phyloP scores from a whole-genome alignment of 768 basidiomycete genomes.

The Psilocybe tampanensis region DNA sequence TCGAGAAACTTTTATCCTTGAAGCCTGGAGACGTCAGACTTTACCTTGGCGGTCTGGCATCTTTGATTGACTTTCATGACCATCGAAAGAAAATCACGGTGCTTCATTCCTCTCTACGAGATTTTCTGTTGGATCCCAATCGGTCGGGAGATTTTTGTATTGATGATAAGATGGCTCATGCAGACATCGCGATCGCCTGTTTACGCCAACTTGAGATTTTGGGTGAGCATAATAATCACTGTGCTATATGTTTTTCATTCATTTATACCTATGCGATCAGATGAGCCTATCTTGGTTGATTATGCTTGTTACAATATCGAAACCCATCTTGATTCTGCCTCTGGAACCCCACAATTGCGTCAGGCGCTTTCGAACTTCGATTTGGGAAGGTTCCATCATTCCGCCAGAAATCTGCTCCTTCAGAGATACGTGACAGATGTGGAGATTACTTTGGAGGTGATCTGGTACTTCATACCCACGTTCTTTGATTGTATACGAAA shows the following conservation, averaged over 20 bases:
- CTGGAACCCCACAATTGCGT: neutral
- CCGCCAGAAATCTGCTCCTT: neutral
- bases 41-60: constrained; percentile 3
- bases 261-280: neutral
- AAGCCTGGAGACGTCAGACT: constrained; percentile 7
- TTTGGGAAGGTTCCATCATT: neutral
- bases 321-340: constrained; percentile 3
- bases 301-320: constrained; percentile 14
- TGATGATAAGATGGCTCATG: neutral
- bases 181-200: constrained; percentile 5
- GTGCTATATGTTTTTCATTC: neutral
- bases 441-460: constrained; percentile 3
- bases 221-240: neutral
- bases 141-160: constrained; percentile 9
- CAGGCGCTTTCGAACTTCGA: neutral
- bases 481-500: constrained; percentile 11
- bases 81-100: constrained; percentile 1
- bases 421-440: neutral
- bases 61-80: constrained; percentile 2
- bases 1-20: constrained; percentile 4
- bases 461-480: constrained; percentile 10
- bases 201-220: constrained; percentile 4
- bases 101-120: constrained; percentile 10
- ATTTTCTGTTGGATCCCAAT: constrained; percentile 9
- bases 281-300: neutral